These are phyloP conservation scores for Lasiodiplodia sp. DNA, from an alignment of 2,329 filamentous ascomycete species.

Conservation along the genomic window DNA sequence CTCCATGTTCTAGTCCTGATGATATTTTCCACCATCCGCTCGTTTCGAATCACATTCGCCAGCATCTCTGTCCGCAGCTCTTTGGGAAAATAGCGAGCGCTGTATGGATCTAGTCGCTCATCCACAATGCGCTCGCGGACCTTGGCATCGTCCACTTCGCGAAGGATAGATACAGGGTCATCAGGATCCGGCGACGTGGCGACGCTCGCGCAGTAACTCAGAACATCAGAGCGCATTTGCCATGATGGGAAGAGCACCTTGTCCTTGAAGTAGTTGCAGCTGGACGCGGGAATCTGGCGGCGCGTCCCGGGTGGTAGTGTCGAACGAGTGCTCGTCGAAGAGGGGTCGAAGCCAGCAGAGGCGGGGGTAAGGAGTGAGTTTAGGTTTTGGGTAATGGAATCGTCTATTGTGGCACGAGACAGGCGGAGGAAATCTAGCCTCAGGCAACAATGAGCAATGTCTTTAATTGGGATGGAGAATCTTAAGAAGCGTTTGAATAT, in stretches of 20 bases:
- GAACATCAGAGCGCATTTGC: slow-evolving; percentile 80
- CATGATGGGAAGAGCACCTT: slow-evolving; percentile 86
- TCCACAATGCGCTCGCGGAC: slow-evolving; percentile 79
- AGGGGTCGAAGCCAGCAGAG: slow-evolving; percentile 75
- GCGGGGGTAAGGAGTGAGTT: slow-evolving; percentile 86
- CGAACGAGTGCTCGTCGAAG: slow-evolving; percentile 72
- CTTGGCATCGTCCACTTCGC: slow-evolving; percentile 73
- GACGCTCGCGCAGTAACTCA: slow-evolving; percentile 88
- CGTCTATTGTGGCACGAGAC: slow-evolving; percentile 85
- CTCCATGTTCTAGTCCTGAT: slow-evolving; percentile 84
- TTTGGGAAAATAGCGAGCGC: slow-evolving; percentile 77
- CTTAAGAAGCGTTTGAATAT: neutral
- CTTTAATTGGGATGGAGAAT: neutral
- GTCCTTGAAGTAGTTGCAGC: slow-evolving; percentile 77
- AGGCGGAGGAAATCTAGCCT: slow-evolving; percentile 83
- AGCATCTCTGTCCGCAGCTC: slow-evolving; percentile 84
- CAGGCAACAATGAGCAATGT: slow-evolving; percentile 27
- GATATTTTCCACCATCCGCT: slow-evolving; percentile 78
- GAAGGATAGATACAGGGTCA: slow-evolving; percentile 76
- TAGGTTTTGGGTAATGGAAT: slow-evolving; percentile 90
- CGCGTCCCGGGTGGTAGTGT: slow-evolving; percentile 56
- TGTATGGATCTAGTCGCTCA: slow-evolving; percentile 92
- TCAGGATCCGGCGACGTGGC: slow-evolving; percentile 87
- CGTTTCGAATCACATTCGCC: slow-evolving; percentile 75
- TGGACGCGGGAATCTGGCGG: slow-evolving; percentile 63